Base-by-base conservation (phyloP, 148 eudicot species). In the Chenopodium formosanum region DNA sequence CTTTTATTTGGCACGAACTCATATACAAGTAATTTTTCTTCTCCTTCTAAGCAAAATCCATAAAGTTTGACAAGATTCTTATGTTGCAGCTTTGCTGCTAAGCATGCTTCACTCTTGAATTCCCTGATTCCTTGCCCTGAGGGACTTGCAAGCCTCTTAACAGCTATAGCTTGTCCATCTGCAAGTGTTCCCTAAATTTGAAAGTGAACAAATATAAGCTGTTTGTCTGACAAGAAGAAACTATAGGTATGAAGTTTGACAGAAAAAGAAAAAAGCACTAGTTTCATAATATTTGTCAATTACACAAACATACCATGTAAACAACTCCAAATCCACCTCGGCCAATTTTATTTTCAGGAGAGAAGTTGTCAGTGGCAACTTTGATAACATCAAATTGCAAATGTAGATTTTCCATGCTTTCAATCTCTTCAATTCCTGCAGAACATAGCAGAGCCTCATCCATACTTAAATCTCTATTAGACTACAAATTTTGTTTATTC, bases 261-360 rank as follows among this genome's bases (percentile, higher is more conserved):
- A 14, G 17, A 17, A 19, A 14, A 4, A 56, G 17, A 19, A 56
- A 4, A 14, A 56, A 56, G 62, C 62, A 14, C 0, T 14, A 14
- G 6, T 1, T 4, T 3, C 17, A 56, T 14, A 5, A 17, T 56
- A 19, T 56, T 22, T 1, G 22, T 17, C 62, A 14, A 58, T 9
- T 68, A 47, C 19, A 16, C 19, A 56, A 56, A 56, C 83, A 25
- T 80, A 84, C 83, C 86, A 80, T 80, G 74, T 80, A 84, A 80
- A 80, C 86, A 50, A 84, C 78, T 47, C 86, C 86, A 77, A 84
- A 84, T 50, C 86, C 86, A 50, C 86, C 86, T 71, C 70, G 78
- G 1, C 86, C 86, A 34, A 84, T 77, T 74, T 76, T 84, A 27
- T 84, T 80, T 31, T 70, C 74, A 20, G 52, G 31, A 4, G 86